phyloP scores from a whole-genome alignment of 2,329 filamentous ascomycete genomes.

The Hymenotorrendiella dingleyae region DNA sequence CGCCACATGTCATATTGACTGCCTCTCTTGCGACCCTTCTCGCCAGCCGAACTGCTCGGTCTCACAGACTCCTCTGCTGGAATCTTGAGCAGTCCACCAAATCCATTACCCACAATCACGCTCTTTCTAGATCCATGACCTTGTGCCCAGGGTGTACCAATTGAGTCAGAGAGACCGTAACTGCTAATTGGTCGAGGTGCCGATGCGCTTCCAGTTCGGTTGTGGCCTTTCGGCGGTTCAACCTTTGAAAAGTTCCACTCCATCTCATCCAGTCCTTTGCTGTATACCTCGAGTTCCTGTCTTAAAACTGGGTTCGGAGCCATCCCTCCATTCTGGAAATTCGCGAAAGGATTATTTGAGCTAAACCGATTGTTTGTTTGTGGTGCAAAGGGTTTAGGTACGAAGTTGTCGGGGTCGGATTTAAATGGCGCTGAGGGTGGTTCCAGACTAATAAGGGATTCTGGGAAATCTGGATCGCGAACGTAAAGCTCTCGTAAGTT shows the following conservation, averaged over 20 bases:
- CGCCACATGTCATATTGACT: constrained; percentile 29
- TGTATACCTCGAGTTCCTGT: constrained; percentile 57
- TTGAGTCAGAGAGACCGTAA: constrained; percentile 38
- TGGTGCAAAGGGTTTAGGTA: constrained; percentile 19
- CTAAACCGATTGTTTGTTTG: constrained; percentile 21
- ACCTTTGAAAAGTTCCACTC: constrained; percentile 64
- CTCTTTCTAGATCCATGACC: constrained; percentile 52
- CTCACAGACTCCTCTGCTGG: constrained; percentile 42
- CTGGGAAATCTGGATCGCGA: constrained; percentile 75
- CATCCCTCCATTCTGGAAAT: constrained; percentile 14
- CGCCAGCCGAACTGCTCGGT: constrained; percentile 26
- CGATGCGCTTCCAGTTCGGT: constrained; percentile 32
- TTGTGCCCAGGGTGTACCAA: constrained; percentile 34
- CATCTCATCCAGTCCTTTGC: constrained; percentile 59
- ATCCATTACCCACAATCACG: constrained; percentile 61
- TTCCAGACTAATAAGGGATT: constrained; percentile 63
- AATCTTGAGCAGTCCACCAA: constrained; percentile 60
- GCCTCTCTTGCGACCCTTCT: constrained; percentile 15
- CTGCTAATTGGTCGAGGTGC: constrained; percentile 39
- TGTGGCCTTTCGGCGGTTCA: constrained; percentile 37
- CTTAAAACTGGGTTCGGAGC: constrained; percentile 42
- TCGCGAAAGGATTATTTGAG: constrained; percentile 31
- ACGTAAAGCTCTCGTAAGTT: constrained; percentile 75
- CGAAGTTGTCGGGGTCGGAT: constrained; percentile 27
- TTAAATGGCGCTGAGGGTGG: constrained; percentile 55